Percentiles rank a stretch among this genome's conserved stretches.
Conservation (phyloP, 306 rosid species). For the Ormosia emarginata region DNA sequence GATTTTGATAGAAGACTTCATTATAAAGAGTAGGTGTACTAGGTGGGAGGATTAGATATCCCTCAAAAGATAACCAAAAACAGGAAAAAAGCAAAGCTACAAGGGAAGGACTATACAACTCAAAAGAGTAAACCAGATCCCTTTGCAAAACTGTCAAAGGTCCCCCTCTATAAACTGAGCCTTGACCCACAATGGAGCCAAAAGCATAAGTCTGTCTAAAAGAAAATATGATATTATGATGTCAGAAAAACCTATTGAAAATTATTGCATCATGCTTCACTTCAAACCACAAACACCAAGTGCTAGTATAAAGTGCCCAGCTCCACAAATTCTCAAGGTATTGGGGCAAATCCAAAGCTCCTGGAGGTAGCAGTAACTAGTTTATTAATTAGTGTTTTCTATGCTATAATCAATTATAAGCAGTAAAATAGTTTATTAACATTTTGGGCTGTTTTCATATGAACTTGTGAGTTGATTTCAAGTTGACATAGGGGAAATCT, state of each 20-base stretch:
- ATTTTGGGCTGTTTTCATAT: not conserved
- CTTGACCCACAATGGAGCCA: not conserved
- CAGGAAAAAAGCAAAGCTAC: too few species aligned
- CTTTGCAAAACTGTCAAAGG: not conserved
- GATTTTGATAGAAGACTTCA: not conserved
- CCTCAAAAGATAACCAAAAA: not conserved
- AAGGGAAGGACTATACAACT: not conserved
- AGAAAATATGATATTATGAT: not conserved
- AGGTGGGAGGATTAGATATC: not conserved
- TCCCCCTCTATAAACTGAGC: not conserved
- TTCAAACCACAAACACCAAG: not conserved
- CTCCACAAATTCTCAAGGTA: not conserved
- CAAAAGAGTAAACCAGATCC: not conserved
- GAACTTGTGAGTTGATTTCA: not conserved
- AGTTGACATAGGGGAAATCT: not conserved
- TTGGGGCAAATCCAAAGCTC: not conserved
- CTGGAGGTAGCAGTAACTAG: not conserved
- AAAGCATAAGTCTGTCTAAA: not conserved
- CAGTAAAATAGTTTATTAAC: not conserved
- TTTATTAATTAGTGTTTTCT: not conserved
- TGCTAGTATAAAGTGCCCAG: not conserved
- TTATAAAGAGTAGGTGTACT: not conserved
- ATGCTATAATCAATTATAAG: not conserved
- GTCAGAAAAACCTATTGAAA: not conserved
- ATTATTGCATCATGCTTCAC: not conserved